A percentile compares a stretch with the other conserved stretches of the same genome.
Conservation (phyloP, 371 early-diverging fungal species). For the Umbelopsis sp. region DNA sequence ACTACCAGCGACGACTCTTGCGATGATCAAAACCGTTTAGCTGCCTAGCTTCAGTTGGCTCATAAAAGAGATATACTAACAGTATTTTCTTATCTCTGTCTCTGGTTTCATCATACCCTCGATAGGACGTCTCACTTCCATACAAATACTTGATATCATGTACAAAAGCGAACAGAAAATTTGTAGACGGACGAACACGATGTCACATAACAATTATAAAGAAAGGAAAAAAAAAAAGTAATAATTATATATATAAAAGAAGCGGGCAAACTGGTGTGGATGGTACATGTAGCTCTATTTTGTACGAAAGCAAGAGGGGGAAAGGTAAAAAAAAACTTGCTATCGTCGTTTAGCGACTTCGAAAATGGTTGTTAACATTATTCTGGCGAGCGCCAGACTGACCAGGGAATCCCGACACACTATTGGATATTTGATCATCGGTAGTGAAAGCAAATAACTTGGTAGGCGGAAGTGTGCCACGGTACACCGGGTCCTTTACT, state of each 20-base stretch:
- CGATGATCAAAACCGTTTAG: not conserved
- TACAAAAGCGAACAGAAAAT: too few species aligned
- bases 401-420: not conserved
- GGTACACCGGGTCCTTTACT: constrained; percentile 49
- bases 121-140: not conserved
- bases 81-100: not conserved
- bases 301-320: not conserved
- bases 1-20: constrained; percentile 35
- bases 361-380: not conserved
- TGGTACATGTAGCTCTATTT: constrained; percentile 14
- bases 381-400: not conserved
- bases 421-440: not conserved
- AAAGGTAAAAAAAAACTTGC: not conserved
- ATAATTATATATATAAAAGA: too few species aligned
- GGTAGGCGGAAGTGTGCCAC: constrained; percentile 56
- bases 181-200: too few species aligned
- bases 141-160: not conserved
- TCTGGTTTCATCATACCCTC: too few species aligned
- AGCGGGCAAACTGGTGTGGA: too few species aligned
- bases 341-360: not conserved
- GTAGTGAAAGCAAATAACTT: constrained; percentile 62
- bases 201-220: too few species aligned
- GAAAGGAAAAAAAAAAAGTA: not conserved
- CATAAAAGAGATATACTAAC: not conserved
- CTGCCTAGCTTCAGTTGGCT: not conserved